A percentile compares a stretch with the other conserved stretches of the same genome.
phyloP scores from a whole-genome alignment of 208 protist genomes.

The Angomonas desouzai region DNA sequence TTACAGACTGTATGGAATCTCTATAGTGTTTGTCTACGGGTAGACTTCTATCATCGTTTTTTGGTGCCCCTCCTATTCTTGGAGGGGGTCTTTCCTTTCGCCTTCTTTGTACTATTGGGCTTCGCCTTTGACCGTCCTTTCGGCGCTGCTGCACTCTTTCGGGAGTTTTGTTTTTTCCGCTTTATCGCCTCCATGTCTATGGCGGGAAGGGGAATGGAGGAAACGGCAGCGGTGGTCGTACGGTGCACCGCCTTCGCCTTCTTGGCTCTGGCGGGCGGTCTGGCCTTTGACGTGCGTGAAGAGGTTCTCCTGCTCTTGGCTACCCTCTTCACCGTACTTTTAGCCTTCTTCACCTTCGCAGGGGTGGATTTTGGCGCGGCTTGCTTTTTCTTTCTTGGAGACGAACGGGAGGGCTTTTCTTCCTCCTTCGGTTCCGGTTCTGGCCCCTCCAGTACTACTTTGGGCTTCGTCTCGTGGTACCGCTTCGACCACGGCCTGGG shows the following conservation, averaged over 20 bases:
- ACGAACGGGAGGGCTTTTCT: neutral
- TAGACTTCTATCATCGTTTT: conserved; percentile 1
- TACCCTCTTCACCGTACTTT: neutral
- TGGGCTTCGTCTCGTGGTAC: conserved; percentile 4
- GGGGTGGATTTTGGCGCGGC: conserved; percentile 8
- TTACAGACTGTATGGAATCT: conserved; percentile 2
- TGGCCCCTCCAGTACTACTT: conserved; percentile 12
- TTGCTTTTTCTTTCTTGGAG: neutral
- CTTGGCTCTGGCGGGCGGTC: neutral
- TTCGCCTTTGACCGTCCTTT: neutral
- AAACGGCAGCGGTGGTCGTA: neutral
- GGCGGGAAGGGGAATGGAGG: conserved; percentile 6
- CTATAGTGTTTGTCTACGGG: neutral
- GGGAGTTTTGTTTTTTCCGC: conserved; percentile 7
- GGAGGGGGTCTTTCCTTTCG: conserved; percentile 1
- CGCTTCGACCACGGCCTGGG: neutral
- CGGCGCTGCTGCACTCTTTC: neutral
- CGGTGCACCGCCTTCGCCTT: neutral
- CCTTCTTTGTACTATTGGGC: neutral
- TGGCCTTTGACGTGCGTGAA: neutral
- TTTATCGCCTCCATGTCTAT: conserved; percentile 3
- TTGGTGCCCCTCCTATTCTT: neutral
- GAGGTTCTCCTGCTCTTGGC: neutral
- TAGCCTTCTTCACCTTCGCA: conserved; percentile 1
- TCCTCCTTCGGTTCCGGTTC: conserved; percentile 7